Evolutionary conservation across 1,284 basidiomycete genomes (phyloP), one percentile per base, ranked within the genome.

Genomic region (Leucoagaricus sp.): DNA sequence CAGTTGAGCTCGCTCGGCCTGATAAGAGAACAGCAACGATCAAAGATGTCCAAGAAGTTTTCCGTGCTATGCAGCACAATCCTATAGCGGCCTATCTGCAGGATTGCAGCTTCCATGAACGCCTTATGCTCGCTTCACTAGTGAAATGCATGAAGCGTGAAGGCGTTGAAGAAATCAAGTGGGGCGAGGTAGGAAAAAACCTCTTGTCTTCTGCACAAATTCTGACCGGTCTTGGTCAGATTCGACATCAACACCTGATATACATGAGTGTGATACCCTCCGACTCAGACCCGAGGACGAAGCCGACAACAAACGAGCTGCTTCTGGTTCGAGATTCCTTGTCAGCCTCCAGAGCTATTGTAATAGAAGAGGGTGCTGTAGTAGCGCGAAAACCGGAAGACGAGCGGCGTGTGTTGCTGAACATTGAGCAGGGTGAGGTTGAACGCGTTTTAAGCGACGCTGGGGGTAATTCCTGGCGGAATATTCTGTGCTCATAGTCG

Each of bases 41-140:
- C 1, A 80, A 81, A 25, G 91, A 97, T 62, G 87, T 97, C 63
- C 85, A 83, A 61, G 82, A 85, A 40, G 93, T 98, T 15, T 89
- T 96, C 59, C 86, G 87, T 65, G 85, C 85, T 26, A 94, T 98
- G 91, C 93, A 95, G 65, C 93, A 92, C 62, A 94, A 90, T 58
- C 94, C 96, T 1, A 92, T 90, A 0, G 89, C 91, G 6, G 85
- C 87, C 17, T 96, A 89, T 66, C 74, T 98, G 17, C 81, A 83
- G 42, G 84, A 90, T 40, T 87, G 91, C 63, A 91, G 91, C 69
- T 78, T 94, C 57, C 93, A 96, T 67, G 93, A 96, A 67, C 86
- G 91, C 44, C 81, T 96, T 41, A 88, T 97, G 86, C 78, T 98
- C n/a, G 87, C 93, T 7, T 86, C 94, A 0, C 72, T 98, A 36